Evolutionary conservation across 305 asterid genomes (phyloP).

Genomic region (Solanum hybrid): DNA sequence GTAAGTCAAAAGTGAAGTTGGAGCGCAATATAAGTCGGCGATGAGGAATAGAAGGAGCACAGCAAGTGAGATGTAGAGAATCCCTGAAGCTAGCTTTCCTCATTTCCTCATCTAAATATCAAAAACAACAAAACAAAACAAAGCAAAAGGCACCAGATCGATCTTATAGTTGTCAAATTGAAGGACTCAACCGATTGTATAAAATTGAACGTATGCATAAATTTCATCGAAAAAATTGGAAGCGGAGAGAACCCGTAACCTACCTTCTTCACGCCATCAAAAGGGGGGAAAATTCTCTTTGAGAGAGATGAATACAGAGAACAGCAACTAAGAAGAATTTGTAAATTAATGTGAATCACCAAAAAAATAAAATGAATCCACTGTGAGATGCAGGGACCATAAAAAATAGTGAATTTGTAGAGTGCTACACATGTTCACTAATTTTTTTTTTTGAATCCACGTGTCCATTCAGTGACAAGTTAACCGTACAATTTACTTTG

Average conservation of each 20-base stretch:
- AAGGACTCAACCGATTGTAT: not conserved
- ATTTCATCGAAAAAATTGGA: no score
- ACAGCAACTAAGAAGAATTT: not conserved
- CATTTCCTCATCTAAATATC: constrained; percentile 45
- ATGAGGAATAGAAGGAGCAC: constrained; percentile 46
- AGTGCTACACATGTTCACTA: not conserved
- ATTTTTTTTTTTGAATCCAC: not conserved
- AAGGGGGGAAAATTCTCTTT: not conserved
- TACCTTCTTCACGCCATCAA: not conserved
- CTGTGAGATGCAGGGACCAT: not conserved
- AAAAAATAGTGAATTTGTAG: not conserved
- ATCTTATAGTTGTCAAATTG: not conserved
- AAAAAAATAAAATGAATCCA: no score
- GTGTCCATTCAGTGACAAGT: no score
- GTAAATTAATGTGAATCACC: not conserved
- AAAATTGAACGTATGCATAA: not conserved
- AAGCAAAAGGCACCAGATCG: not conserved
- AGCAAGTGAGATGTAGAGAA: constrained; percentile 63
- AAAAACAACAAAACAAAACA: not conserved
- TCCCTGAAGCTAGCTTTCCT: constrained; percentile 43
- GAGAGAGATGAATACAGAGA: not conserved
- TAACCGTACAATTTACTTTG: no score
- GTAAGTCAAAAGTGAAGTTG: constrained; percentile 51
- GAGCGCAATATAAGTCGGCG: constrained; percentile 80
- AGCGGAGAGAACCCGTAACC: not conserved